phyloP scores from a whole-genome alignment of 2,329 filamentous ascomycete genomes.

The Sporothrix dimorphospora region DNA sequence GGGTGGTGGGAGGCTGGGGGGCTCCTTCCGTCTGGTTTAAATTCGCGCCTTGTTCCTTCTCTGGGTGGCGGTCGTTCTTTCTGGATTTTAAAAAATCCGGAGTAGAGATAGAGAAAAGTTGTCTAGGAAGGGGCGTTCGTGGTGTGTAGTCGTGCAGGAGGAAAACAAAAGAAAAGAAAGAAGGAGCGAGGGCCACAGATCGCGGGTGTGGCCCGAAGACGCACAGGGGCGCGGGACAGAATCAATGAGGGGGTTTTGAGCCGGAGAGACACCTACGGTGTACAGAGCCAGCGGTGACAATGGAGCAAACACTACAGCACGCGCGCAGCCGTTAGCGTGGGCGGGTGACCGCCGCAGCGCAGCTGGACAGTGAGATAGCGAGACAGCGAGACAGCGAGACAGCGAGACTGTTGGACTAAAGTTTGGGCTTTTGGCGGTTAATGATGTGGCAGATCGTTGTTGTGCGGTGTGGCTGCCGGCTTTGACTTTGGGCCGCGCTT shows the following conservation, averaged over 20 bases:
- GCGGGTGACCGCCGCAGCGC: background rate
- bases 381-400: background rate
- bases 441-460: slow-evolving; percentile 16
- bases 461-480: slow-evolving; percentile 11
- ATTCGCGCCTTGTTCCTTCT: background rate
- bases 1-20: background rate
- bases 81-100: background rate
- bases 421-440: slow-evolving; percentile 11
- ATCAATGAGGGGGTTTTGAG: slow-evolving; percentile 10
- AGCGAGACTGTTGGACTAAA: background rate
- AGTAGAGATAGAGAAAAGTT: background rate
- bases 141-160: background rate
- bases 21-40: background rate
- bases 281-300: background rate
- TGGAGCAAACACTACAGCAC: slow-evolving; percentile 1
- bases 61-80: background rate
- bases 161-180: background rate
- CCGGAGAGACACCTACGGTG: background rate
- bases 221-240: background rate
- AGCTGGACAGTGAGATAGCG: background rate
- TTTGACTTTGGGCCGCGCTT: slow-evolving; percentile 8
- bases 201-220: background rate
- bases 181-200: slow-evolving; percentile 10
- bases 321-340: slow-evolving; percentile 12
- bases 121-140: background rate